These are phyloP conservation scores for Hypoxylon fragiforme DNA, from an alignment of 495 filamentous ascomycete species.

Conservation along the genomic window DNA sequence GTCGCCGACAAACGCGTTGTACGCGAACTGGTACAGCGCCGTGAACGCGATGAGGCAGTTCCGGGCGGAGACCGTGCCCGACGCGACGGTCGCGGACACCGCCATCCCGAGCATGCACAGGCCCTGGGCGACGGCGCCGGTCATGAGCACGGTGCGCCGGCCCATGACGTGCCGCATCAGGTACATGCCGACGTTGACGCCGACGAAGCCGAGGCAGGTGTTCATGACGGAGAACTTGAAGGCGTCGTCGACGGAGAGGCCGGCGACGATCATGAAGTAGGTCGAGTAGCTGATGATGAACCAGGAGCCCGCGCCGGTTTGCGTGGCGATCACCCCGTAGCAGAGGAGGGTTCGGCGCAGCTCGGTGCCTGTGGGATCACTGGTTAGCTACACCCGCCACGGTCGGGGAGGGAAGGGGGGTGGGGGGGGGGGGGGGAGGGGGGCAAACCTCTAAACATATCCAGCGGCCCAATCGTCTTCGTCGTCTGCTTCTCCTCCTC, in stretches of 20 bases:
- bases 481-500: slow-evolving; percentile 43
- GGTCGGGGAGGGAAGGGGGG: no score
- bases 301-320: slow-evolving; percentile 43
- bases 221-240: slow-evolving; percentile 46
- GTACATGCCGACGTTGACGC: slow-evolving; percentile 45
- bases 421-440: neutral
- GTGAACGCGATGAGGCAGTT: slow-evolving; percentile 38
- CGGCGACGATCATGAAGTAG: slow-evolving; percentile 46
- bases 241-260: slow-evolving; percentile 42
- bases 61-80: slow-evolving; percentile 31
- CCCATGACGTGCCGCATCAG: slow-evolving; percentile 45
- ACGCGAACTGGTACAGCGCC: slow-evolving; percentile 36
- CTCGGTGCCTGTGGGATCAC: slow-evolving; percentile 34
- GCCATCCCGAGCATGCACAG: slow-evolving; percentile 44
- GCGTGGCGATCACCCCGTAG: slow-evolving; percentile 42
- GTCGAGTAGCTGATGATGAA: slow-evolving; percentile 48
- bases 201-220: slow-evolving; percentile 44
- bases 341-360: slow-evolving; percentile 45
- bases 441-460: slow-evolving; percentile 39
- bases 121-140: slow-evolving; percentile 40
- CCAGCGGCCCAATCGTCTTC: slow-evolving; percentile 36
- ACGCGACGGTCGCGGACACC: slow-evolving; percentile 35
- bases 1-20: slow-evolving; percentile 47
- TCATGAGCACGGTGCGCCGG: slow-evolving; percentile 41
- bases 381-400: slow-evolving; percentile 16